Evolutionary conservation across 1,139 yeast species (phyloP).

Genomic region (Diutina catenulata): DNA sequence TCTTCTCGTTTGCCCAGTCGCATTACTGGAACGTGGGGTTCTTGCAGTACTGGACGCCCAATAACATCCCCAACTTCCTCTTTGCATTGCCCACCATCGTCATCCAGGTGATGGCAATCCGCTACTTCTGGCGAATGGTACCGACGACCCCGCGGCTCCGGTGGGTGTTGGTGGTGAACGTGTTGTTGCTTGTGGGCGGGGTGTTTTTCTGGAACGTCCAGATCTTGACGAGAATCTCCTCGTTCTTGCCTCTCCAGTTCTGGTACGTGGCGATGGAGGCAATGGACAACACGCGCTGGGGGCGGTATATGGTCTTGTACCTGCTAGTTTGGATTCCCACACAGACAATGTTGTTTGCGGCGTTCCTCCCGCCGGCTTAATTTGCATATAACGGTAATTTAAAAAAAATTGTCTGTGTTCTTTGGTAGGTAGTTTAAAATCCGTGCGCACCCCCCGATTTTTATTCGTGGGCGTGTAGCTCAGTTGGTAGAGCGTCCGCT

Average conservation of each 20-base stretch:
- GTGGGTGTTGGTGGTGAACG: constrained; percentile 25
- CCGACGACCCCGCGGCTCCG: constrained; percentile 22
- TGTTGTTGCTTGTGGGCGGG: constrained; percentile 37
- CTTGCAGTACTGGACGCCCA: constrained; percentile 66
- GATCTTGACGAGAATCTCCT: constrained; percentile 65
- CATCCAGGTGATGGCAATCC: constrained; percentile 22
- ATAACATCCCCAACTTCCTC: constrained; percentile 76
- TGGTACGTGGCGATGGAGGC: constrained; percentile 51
- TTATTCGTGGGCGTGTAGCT: no score
- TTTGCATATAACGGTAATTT: not conserved
- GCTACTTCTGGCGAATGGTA: constrained; percentile 15
- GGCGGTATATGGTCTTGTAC: constrained; percentile 24
- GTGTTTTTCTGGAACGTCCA: constrained; percentile 71
- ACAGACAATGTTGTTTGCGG: constrained; percentile 51
- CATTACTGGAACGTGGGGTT: constrained; percentile 84
- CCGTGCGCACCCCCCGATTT: no score
- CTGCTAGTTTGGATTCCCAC: constrained; percentile 42
- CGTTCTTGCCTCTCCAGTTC: constrained; percentile 63
- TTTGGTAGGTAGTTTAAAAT: no score
- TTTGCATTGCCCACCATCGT: constrained; percentile 59
- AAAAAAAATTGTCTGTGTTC: no score
- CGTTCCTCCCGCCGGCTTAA: constrained; percentile 68
- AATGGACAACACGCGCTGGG: constrained; percentile 11
- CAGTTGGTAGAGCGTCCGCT: no score
- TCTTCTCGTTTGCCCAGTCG: constrained; percentile 65